These are phyloP conservation scores for Chaetomium sp. DNA, from an alignment of 2,329 filamentous ascomycete genomes.

Conservation along the genomic window DNA sequence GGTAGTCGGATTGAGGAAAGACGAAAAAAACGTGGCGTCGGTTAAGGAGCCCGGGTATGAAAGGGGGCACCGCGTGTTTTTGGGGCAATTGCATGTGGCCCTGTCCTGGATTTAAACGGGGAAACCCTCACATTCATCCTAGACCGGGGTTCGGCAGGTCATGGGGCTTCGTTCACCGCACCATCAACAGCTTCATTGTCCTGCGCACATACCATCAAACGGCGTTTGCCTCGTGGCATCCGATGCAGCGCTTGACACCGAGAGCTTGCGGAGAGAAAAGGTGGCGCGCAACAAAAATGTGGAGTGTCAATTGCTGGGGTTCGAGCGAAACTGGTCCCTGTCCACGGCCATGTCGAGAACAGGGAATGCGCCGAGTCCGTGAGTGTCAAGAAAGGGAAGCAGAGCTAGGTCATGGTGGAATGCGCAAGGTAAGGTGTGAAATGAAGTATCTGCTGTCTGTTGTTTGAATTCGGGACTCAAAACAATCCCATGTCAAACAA, in stretches of 20 bases:
- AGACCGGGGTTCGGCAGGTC: constrained; percentile 27
- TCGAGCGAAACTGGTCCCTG: neutral
- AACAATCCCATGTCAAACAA: constrained; percentile 2
- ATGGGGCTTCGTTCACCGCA: constrained; percentile 21
- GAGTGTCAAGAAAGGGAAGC: neutral
- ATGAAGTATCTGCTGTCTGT: neutral
- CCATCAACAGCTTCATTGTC: constrained; percentile 11
- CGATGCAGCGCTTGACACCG: neutral
- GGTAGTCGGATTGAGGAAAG: constrained; percentile 9
- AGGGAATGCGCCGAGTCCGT: neutral
- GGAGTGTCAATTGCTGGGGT: constrained; percentile 7
- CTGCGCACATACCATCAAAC: neutral
- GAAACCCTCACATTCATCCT: constrained; percentile 26
- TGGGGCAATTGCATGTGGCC: constrained; percentile 17
- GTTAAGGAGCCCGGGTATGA: constrained; percentile 27
- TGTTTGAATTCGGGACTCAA: neutral
- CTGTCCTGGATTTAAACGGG: constrained; percentile 26
- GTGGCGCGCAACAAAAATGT: neutral
- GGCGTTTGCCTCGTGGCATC: neutral
- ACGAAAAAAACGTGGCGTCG: constrained; percentile 25
- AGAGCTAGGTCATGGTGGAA: neutral
- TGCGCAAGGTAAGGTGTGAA: neutral
- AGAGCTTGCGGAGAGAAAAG: neutral
- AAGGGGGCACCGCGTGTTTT: constrained; percentile 23
- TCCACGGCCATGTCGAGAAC: neutral